A percentile compares a stretch with the other conserved stretches of the same genome.
Conservation (phyloP, 1,284 basidiomycete genomes). For the Leccinum huronense region DNA sequence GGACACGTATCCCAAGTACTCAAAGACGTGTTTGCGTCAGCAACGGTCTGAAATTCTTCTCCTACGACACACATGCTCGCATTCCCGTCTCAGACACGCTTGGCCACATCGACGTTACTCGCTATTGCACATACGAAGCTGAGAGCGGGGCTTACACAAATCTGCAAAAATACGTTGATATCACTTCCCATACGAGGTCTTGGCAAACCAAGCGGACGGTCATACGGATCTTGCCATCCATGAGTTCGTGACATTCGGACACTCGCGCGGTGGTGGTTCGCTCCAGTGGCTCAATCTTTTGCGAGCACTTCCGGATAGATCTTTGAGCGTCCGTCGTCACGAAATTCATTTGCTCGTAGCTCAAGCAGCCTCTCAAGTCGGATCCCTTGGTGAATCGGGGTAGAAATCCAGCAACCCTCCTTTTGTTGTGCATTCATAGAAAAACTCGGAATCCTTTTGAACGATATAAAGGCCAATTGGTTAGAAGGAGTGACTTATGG, state of each 20-base stretch:
- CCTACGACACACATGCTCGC: conserved; percentile 18
- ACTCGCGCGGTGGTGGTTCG: conserved; percentile 41
- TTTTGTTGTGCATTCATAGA: conserved; percentile 39
- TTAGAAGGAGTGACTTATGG: conserved; percentile 37
- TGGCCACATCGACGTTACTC: conserved; percentile 16
- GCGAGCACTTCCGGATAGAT: conserved; percentile 39
- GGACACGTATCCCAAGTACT: conserved; percentile 27
- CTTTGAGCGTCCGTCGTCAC: conserved; percentile 37
- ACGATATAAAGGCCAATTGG: conserved; percentile 43
- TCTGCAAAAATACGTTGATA: conserved; percentile 39
- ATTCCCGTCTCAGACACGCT: conserved; percentile 19
- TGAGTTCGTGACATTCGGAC: conserved; percentile 44
- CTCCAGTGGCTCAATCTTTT: conserved; percentile 53
- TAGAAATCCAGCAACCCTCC: conserved; percentile 28
- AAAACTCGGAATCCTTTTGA: conserved; percentile 35
- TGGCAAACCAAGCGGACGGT: conserved; percentile 43
- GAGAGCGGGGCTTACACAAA: conserved; percentile 35
- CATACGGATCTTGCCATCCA: conserved; percentile 40
- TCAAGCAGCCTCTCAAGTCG: conserved; percentile 46
- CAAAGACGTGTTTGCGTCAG: conserved; percentile 34
- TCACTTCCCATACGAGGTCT: conserved; percentile 39
- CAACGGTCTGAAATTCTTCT: conserved; percentile 35
- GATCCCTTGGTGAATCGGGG: conserved; percentile 26
- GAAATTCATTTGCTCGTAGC: conserved; percentile 42
- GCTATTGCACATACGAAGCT: conserved; percentile 35